Base-by-base conservation (phyloP, 345 rosid species). In the Rubroshorea leprosula region DNA sequence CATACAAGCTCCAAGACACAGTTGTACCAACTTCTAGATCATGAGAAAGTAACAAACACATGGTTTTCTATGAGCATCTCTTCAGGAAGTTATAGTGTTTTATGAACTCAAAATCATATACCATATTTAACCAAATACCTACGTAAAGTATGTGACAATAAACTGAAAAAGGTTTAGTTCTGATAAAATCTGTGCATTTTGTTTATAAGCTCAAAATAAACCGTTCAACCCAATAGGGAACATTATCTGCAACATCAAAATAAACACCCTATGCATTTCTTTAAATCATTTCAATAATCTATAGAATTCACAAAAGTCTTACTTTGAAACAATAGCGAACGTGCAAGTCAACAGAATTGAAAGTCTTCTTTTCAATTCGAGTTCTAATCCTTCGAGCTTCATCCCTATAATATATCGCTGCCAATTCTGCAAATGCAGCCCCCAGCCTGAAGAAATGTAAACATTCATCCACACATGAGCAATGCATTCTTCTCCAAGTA, bases 241-340 rank as follows among this genome's bases (percentile, higher is more conserved):
- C n/a, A n/a, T n/a, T n/a, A n/a, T n/a, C n/a, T n/a, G n/a, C n/a
- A n/a, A n/a, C n/a, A n/a, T n/a, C n/a, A n/a, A n/a, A n/a, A n/a
- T n/a, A n/a, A n/a, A n/a, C n/a, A n/a, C n/a, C n/a, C 16, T n/a
- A 41, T 41, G 5, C 16, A 41, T 41, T 8, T 14, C 3, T 41
- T 41, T 41, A 8, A 6, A 41, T 41, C 16, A 41, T 2, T 7
- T 41, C 47, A 44, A n/a, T 11, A 5, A 44, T 17, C 23, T 19
- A 5, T 31, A 23, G 13, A 20, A 50, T 23, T 50, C 27, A 6
- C 26, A 5, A 27, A 59, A 60, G 17, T 29, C 76, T 49, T 83
- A 91, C 98, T 70, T 91, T 91, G 72, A 88, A 83, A 74, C 89
- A 86, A 66, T 78, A 86, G 69, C 98, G 90, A 67, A 91, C 78